These are phyloP conservation scores for Setaria viridis DNA, from an alignment of 202 grass and related monocot genomes.

Conservation along the genomic window DNA sequence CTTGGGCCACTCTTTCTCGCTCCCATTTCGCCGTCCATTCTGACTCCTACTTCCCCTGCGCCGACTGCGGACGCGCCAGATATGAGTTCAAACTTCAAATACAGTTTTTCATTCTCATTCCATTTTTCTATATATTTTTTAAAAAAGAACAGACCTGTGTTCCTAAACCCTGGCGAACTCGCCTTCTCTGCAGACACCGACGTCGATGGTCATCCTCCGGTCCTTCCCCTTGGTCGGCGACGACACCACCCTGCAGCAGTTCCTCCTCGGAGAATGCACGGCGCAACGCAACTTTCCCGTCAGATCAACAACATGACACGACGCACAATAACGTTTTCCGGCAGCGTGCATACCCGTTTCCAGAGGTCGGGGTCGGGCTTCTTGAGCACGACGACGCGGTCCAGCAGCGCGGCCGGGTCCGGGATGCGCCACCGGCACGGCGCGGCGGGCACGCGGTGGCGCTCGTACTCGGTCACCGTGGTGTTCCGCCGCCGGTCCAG, in stretches of 20 bases:
- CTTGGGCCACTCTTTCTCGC: neutral
- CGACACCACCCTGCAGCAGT: conserved; percentile 82
- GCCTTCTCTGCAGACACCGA: conserved; percentile 63
- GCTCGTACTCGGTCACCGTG: conserved; percentile 82
- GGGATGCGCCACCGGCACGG: conserved; percentile 68
- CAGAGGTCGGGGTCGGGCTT: conserved; percentile 71
- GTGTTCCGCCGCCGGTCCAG: conserved; percentile 54
- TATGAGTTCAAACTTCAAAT: neutral
- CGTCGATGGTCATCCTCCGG: conserved; percentile 64
- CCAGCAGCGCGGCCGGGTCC: conserved; percentile 53
- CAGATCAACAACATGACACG: neutral
- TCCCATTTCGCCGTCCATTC: neutral
- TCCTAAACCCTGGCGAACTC: conserved; percentile 66
- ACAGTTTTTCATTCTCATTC: neutral
- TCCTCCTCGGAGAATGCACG: conserved; percentile 77
- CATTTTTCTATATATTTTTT: no score
- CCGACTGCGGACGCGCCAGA: neutral
- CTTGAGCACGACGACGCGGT: conserved; percentile 75
- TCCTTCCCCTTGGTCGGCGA: conserved; percentile 51
- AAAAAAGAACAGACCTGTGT: conserved; percentile 35
- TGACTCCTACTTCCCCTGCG: neutral
- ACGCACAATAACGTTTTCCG: no score
- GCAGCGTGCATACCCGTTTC: conserved; percentile 48
- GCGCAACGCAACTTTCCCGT: conserved; percentile 9
- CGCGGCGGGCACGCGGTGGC: conserved; percentile 42